These are phyloP conservation scores for Ceratocystis smalleyi DNA, from an alignment of 2,329 filamentous ascomycete species.

Conservation along the genomic window DNA sequence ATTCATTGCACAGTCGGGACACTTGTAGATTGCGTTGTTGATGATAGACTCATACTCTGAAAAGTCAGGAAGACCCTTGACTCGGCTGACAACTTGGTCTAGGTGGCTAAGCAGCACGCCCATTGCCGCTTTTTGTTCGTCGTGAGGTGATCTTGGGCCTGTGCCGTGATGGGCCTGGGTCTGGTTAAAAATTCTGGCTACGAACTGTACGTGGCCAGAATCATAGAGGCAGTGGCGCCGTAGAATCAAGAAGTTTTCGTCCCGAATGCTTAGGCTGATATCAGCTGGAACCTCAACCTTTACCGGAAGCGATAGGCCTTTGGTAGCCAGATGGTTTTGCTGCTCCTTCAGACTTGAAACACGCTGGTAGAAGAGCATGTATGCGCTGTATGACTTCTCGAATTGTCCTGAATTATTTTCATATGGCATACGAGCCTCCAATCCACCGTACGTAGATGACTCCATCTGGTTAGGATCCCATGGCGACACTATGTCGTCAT, in stretches of 20 bases:
- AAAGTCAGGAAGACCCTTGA: constrained; percentile 52
- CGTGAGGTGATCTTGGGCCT: constrained; percentile 25
- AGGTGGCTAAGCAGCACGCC: constrained; percentile 47
- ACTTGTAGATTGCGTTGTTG: constrained; percentile 33
- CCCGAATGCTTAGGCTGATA: constrained; percentile 44
- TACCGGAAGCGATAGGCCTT: constrained; percentile 22
- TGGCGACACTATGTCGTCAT: constrained; percentile 64
- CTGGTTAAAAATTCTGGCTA: constrained; percentile 44
- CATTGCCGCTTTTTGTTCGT: constrained; percentile 36
- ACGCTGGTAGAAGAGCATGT: constrained; percentile 96
- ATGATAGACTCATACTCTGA: constrained; percentile 37
- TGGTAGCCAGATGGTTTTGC: constrained; percentile 20
- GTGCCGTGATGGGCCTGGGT: constrained; percentile 28
- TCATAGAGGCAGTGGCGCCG: constrained; percentile 70
- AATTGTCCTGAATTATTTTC: constrained; percentile 33
- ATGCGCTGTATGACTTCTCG: constrained; percentile 71
- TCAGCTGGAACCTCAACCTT: constrained; percentile 31
- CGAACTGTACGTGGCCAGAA: constrained; percentile 50
- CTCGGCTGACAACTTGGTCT: constrained; percentile 58
- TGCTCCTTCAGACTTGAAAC: constrained; percentile 45
- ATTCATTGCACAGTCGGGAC: constrained; percentile 40
- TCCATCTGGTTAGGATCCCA: constrained; percentile 66
- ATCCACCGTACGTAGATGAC: constrained; percentile 64
- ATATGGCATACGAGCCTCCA: constrained; percentile 37
- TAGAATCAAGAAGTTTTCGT: constrained; percentile 58